Conservation (phyloP, 139 green algal genomes). For the Asterochloris sp. region DNA sequence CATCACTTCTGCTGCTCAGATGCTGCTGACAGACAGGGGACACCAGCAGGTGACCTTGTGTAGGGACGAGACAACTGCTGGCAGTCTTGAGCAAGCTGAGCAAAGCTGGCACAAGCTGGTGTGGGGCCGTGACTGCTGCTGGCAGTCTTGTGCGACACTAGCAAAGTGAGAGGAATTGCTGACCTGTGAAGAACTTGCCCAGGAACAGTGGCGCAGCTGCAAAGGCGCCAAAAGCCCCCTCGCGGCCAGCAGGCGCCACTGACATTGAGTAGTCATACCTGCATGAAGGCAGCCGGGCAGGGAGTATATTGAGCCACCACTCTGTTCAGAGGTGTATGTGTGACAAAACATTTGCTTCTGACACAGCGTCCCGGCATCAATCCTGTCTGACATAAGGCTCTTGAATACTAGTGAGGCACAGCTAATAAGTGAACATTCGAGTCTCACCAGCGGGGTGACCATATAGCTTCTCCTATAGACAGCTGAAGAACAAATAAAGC, state of each 20-base stretch:
- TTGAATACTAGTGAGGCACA: not conserved
- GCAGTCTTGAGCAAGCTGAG: not conserved
- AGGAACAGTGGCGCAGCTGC: slow-evolving; percentile 49
- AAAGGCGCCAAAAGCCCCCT: slow-evolving; percentile 49
- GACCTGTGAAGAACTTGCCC: slow-evolving; percentile 49
- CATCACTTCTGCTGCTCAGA: not conserved
- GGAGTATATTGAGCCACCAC: too few relatives aligned
- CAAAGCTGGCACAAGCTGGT: too few relatives aligned
- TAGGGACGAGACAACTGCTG: not conserved
- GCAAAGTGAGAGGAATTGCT: too few relatives aligned
- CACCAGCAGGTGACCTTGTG: not conserved
- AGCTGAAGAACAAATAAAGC: slow-evolving; percentile 54
- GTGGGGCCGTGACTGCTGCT: too few relatives aligned
- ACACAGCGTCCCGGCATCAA: too few relatives aligned
- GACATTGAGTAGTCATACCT: slow-evolving; percentile 55
- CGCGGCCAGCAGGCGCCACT: slow-evolving; percentile 43
- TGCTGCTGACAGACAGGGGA: not conserved
- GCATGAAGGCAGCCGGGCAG: too few relatives aligned
- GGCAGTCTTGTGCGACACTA: too few relatives aligned
- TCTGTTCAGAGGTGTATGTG: too few relatives aligned
- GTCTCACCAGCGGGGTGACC: slow-evolving; percentile 38
- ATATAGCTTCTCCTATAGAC: slow-evolving; percentile 52
- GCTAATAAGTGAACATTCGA: not conserved
- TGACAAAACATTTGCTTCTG: too few relatives aligned
- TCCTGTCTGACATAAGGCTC: too few relatives aligned